Percentiles rank a stretch among this genome's conserved stretches.
Evolutionary conservation across 306 rosid genomes (phyloP).

Genomic region (Glycine latifolia): DNA sequence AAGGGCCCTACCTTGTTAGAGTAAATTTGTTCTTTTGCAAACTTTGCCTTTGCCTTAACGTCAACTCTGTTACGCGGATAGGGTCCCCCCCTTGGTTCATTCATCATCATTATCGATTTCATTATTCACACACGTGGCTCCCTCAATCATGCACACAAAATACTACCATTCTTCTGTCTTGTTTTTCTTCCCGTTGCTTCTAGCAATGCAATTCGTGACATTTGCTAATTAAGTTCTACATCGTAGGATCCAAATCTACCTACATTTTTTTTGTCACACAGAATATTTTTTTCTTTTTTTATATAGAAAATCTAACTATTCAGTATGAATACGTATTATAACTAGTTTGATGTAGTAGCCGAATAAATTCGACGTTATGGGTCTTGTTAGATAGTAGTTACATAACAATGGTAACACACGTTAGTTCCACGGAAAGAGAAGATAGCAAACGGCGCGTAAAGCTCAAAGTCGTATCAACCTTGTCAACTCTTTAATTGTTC

Average conservation of each 20-base stretch:
- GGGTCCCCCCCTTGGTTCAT: slow-evolving; percentile 44
- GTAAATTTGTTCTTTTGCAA: slow-evolving; percentile 50
- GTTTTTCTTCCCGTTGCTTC: slow-evolving; percentile 44
- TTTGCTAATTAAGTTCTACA: not conserved
- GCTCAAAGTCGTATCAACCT: not conserved
- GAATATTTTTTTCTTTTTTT: too few relatives aligned
- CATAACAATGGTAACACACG: not conserved
- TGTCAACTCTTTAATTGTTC: slow-evolving; percentile 7
- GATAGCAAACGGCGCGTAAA: not conserved
- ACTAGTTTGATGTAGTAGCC: not conserved
- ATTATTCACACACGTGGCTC: slow-evolving; percentile 47
- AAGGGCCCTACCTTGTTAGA: slow-evolving; percentile 52
- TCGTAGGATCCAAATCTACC: not conserved
- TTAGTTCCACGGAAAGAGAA: slow-evolving; percentile 21
- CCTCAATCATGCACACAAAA: slow-evolving; percentile 43
- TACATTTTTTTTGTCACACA: not conserved
- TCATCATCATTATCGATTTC: slow-evolving; percentile 50
- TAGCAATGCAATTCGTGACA: not conserved
- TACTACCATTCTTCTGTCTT: slow-evolving; percentile 26
- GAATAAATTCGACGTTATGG: not conserved
- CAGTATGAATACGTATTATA: slow-evolving; percentile 9
- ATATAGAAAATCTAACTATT: not conserved
- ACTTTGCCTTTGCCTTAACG: slow-evolving; percentile 76
- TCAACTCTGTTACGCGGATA: slow-evolving; percentile 56
- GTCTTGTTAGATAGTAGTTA: not conserved